Percentiles rank a stretch among this genome's conserved stretches.
phyloP scores from a whole-genome alignment of 2,329 filamentous ascomycete species.

The Bipolaris sorokiniana region DNA sequence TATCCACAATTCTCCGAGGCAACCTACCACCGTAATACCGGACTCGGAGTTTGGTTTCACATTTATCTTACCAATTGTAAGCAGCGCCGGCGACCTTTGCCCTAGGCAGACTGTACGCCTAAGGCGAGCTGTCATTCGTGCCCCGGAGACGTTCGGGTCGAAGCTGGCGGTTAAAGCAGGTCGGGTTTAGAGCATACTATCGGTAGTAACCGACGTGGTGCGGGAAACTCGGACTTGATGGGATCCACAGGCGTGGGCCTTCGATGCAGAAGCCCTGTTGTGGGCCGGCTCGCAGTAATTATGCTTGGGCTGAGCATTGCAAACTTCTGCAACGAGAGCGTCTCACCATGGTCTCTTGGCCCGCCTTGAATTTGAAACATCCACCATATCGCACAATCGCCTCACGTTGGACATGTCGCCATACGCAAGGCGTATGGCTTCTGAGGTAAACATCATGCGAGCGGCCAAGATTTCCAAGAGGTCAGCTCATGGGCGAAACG shows the following conservation, averaged over 20 bases:
- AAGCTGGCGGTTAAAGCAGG: background rate
- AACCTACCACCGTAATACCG: background rate
- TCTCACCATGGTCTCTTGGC: constrained; percentile 35
- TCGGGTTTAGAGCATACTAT: background rate
- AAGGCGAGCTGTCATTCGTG: background rate
- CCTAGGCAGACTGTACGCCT: background rate
- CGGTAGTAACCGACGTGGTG: background rate
- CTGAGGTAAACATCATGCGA: constrained; percentile 27
- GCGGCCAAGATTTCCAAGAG: constrained; percentile 14
- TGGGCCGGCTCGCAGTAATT: background rate
- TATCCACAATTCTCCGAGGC: background rate
- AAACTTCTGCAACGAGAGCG: constrained; percentile 21
- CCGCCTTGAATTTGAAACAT: constrained; percentile 33
- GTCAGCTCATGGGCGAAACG: constrained; percentile 33
- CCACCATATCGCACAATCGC: constrained; percentile 21
- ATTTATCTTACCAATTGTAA: background rate
- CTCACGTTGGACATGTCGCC: constrained; percentile 14
- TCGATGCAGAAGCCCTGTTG: background rate
- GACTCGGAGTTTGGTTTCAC: background rate
- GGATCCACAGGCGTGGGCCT: background rate
- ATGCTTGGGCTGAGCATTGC: constrained; percentile 8
- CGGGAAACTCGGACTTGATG: background rate
- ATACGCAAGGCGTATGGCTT: constrained; percentile 26
- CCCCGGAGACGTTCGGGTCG: background rate
- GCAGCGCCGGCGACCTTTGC: background rate